Evolutionary conservation across 2,329 filamentous ascomycete species (phyloP), one percentile per base, ranked within the genome.

Genomic region (Fusarium torreyae): DNA sequence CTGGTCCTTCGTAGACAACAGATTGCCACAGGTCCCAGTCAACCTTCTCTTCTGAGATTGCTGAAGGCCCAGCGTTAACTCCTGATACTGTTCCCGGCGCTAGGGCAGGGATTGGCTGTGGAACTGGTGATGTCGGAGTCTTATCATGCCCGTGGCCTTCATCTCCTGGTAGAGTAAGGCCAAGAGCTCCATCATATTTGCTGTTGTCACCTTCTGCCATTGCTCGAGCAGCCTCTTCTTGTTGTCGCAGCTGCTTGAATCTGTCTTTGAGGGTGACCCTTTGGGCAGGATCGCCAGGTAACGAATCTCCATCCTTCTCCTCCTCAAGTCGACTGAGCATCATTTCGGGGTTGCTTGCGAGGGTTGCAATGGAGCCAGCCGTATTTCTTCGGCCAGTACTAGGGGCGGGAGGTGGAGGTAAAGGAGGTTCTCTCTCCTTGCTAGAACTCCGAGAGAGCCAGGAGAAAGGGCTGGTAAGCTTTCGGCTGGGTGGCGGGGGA

Each of bases 1-100:
- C 89, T 17, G 94, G 94, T 0, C 96, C 96, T 81, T 98, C 93
- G 71, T 98, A 97, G 34, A 99, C 96, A 6, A 99, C 92, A 24
- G 92, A 89, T 77, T 99, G 95, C 96, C 96, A 99, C 39, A 99
- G 83, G 79, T 99, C 96, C 96, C 96, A 99, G 77, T 99, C 94
- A n/a, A 99, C 96, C 24, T 93, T 91, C 17, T 85, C 84, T 74
- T 94, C 92, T 15, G 83, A 81, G 66, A 90, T 86, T 22, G 90
- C 89, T 5, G 93, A 91, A 10, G 92, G 92, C 2, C 92, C 92
- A 22, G 91, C 89, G 24, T 91, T 91, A 42, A 94, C 89, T 7
- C 95, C 94, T 13, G 93, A 91, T 9, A 92, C 94, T 2, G 94
- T 98, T 2, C 94, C 94, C 0, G 94, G 94, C 1, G 94, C 90